phyloP scores from a whole-genome alignment of 2,329 filamentous ascomycete genomes.

The Trichoderma semiorbis region DNA sequence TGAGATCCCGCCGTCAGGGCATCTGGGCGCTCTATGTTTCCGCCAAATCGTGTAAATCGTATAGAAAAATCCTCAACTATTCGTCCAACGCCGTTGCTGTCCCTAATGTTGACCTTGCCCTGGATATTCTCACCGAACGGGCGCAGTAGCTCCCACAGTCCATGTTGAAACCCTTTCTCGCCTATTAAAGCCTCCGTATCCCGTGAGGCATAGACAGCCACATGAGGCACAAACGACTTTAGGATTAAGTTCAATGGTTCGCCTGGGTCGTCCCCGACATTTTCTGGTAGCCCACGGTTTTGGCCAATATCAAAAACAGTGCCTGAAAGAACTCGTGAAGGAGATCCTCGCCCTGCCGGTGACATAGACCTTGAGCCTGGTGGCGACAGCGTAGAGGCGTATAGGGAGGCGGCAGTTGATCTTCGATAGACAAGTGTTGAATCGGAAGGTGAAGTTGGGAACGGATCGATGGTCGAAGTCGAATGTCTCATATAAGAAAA shows the following conservation, averaged over 20 bases:
- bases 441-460: conserved; percentile 50
- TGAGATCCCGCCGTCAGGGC: conserved; percentile 31
- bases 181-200: conserved; percentile 78
- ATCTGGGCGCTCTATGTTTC: conserved; percentile 52
- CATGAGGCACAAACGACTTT: conserved; percentile 81
- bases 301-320: conserved; percentile 54
- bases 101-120: conserved; percentile 84
- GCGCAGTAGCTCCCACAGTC: conserved; percentile 79
- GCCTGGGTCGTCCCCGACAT: conserved; percentile 43
- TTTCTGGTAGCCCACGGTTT: conserved; percentile 44
- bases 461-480: conserved; percentile 47
- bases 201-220: conserved; percentile 80
- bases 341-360: conserved; percentile 57
- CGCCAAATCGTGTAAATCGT: conserved; percentile 72
- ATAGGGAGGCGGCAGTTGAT: conserved; percentile 57
- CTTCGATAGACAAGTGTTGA: conserved; percentile 51
- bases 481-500: conserved; percentile 61
- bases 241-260: conserved; percentile 67
- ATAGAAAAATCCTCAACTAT: conserved; percentile 88
- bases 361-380: conserved; percentile 66
- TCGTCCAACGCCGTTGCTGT: conserved; percentile 81
- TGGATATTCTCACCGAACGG: conserved; percentile 87
- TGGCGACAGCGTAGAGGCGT: conserved; percentile 65
- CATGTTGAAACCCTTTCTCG: conserved; percentile 79
- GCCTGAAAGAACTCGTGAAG: conserved; percentile 54